Evolutionary conservation across 2,329 filamentous ascomycete species (phyloP).

Genomic region (Verruconis gallopava): DNA sequence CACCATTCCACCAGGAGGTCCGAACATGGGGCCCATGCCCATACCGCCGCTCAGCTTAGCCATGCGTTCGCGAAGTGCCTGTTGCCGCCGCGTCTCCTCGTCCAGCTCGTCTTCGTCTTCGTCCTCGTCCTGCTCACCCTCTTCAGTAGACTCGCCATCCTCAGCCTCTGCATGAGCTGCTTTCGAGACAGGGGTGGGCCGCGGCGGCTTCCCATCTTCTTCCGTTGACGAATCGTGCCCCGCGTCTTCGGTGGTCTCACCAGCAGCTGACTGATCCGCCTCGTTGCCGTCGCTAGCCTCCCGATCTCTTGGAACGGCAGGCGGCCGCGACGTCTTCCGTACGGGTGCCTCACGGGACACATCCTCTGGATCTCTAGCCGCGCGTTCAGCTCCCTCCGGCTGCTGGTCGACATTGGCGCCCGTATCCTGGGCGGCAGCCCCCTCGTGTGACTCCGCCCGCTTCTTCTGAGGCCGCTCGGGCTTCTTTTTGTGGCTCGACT

Average conservation of each 20-base stretch:
- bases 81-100: conserved; percentile 69
- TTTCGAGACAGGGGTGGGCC: conserved; percentile 14
- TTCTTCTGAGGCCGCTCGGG: conserved; percentile 61
- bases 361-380: conserved; percentile 27
- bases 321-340: conserved; percentile 24
- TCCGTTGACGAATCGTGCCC: conserved; percentile 53
- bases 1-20: conserved; percentile 53
- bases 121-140: conserved; percentile 38
- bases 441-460: conserved; percentile 35
- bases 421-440: conserved; percentile 12
- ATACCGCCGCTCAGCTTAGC: conserved; percentile 97
- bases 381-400: conserved; percentile 18
- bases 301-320: conserved; percentile 28
- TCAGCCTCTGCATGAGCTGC: conserved; percentile 30
- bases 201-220: conserved; percentile 30
- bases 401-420: conserved; percentile 22
- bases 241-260: conserved; percentile 48
- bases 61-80: conserved; percentile 89
- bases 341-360: conserved; percentile 19
- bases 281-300: conserved; percentile 53
- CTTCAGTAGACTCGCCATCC: conserved; percentile 38
- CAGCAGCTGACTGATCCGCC: conserved; percentile 51
- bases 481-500: conserved; percentile 70
- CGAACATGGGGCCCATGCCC: conserved; percentile 93
- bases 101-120: conserved; percentile 79